A percentile compares a stretch with the other conserved stretches of the same genome.
Conservation (phyloP, 73 alveolate genomes). For the Paramecium sexaurelia region DNA sequence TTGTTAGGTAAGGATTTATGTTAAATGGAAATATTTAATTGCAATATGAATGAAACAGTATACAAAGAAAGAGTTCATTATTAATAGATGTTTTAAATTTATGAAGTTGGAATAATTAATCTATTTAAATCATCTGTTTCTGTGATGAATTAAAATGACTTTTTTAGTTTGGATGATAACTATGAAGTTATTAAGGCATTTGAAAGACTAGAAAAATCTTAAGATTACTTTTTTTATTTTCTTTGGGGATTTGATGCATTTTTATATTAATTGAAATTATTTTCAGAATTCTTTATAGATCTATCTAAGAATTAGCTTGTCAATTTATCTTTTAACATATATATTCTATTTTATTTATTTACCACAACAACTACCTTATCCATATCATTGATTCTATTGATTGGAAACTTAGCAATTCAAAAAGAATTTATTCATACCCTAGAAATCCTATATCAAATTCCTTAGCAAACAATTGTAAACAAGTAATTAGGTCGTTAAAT, state of each 20-base stretch:
- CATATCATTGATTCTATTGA: not conserved
- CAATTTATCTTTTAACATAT: not conserved
- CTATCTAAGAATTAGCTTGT: not conserved
- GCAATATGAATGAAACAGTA: not conserved
- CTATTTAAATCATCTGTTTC: not conserved
- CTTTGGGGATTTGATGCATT: slow-evolving; percentile 27
- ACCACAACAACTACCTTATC: not conserved
- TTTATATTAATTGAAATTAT: not conserved
- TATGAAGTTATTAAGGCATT: not conserved
- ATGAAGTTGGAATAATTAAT: not conserved
- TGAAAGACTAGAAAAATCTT: slow-evolving; percentile 9
- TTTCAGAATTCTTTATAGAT: not conserved
- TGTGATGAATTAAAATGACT: not conserved
- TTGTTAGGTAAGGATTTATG: not conserved
- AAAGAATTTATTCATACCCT: not conserved
- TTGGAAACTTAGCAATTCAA: not conserved
- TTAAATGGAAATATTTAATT: not conserved
- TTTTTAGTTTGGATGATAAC: not conserved
- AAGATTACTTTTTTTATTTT: not conserved
- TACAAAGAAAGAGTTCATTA: not conserved
- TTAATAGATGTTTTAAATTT: not conserved
- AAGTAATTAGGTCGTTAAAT: not conserved
- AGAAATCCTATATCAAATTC: not conserved
- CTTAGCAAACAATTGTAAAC: not conserved
- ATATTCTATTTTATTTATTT: not conserved